phyloP scores from a whole-genome alignment of 2,329 filamentous ascomycete species.

The Colletotrichum siamense region DNA sequence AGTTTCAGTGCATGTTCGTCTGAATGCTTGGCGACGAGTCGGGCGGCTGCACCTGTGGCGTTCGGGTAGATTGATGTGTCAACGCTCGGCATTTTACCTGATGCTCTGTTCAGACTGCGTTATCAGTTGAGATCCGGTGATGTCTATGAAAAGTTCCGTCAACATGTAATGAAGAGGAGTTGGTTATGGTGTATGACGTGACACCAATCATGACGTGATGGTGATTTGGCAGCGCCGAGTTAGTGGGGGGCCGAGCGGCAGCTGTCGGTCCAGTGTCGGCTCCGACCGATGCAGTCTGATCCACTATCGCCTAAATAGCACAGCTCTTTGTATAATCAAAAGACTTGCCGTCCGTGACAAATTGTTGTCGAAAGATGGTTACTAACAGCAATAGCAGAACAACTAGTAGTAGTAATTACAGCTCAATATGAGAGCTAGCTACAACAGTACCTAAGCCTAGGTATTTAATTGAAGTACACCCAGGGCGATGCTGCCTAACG shows the following conservation, averaged over 20 bases:
- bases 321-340: not conserved
- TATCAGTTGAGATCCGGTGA: not conserved
- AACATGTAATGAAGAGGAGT: not conserved
- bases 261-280: not conserved
- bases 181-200: not conserved
- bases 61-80: constrained; percentile 54
- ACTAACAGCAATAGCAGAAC: not conserved
- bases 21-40: constrained; percentile 50
- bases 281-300: not conserved
- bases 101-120: not conserved
- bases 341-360: not conserved
- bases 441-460: not conserved
- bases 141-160: not conserved
- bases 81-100: constrained; percentile 43
- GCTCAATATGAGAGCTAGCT: not conserved
- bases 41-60: constrained; percentile 54
- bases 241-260: not conserved
- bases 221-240: not conserved
- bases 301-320: no score
- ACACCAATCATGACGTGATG: constrained; percentile 5
- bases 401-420: fast-evolving
- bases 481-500: no score
- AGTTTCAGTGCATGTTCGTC: constrained; percentile 63
- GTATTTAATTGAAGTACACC: fast-evolving
- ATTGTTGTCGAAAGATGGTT: not conserved